These are phyloP conservation scores for Quercus mongolica DNA, from an alignment of 306 rosid species.

Conservation along the genomic window DNA sequence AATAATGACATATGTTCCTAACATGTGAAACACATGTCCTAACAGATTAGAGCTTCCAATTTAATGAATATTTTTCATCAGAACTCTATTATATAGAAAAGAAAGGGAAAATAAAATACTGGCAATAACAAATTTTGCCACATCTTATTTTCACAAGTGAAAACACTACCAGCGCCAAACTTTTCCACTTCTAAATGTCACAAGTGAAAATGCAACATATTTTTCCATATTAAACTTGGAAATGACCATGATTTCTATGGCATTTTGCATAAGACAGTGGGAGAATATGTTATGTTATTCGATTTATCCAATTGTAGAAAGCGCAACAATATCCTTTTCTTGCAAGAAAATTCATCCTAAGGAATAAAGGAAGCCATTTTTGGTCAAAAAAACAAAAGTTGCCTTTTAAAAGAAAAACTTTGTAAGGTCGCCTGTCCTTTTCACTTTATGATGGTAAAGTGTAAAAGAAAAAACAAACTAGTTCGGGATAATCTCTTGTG, in stretches of 20 bases:
- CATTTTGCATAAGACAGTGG: neutral
- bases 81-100: neutral
- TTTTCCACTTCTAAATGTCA: neutral
- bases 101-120: neutral
- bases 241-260: neutral
- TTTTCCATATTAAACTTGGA: neutral
- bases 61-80: neutral
- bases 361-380: neutral
- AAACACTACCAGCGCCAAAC: neutral
- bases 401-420: too few species aligned
- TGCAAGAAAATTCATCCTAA: constrained; percentile 27
- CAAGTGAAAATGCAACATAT: neutral
- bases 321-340: neutral
- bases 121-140: too few species aligned
- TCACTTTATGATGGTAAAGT: neutral
- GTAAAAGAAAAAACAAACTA: too few species aligned
- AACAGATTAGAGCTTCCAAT: neutral
- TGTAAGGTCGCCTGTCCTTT: too few species aligned
- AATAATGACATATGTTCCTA: too few species aligned
- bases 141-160: too few species aligned
- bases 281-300: neutral
- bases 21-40: too few species aligned
- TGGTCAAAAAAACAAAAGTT: neutral
- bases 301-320: neutral
- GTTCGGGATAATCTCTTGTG: too few species aligned